These are phyloP conservation scores for Ophiocordyceps australis DNA, from an alignment of 2,329 filamentous ascomycete genomes.

Conservation along the genomic window DNA sequence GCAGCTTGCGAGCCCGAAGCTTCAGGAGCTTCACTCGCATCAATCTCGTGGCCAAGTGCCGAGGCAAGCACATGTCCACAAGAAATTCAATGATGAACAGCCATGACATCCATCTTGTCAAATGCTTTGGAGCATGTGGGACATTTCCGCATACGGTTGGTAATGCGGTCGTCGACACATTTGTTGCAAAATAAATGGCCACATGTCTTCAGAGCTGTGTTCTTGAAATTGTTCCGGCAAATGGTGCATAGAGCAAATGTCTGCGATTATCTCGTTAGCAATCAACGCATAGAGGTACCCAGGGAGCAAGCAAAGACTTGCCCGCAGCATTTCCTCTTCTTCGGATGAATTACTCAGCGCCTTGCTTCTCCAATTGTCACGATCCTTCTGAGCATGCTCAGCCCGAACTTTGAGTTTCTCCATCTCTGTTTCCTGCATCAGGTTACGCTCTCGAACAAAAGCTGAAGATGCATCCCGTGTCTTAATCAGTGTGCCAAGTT, in stretches of 20 bases:
- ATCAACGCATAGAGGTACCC: background rate
- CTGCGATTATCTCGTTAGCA: conserved; percentile 6
- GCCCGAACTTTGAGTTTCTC: conserved; percentile 65
- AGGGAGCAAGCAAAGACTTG: too few relatives aligned
- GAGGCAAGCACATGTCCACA: background rate
- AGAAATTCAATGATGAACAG: conserved; percentile 29
- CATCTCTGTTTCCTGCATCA: conserved; percentile 52
- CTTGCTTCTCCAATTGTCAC: conserved; percentile 75
- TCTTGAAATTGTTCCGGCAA: conserved; percentile 85
- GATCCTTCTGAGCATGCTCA: conserved; percentile 62
- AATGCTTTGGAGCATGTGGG: conserved; percentile 88
- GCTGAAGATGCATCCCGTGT: conserved; percentile 50
- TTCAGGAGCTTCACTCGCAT: too few relatives aligned
- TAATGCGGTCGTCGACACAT: conserved; percentile 78
- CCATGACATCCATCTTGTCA: conserved; percentile 79
- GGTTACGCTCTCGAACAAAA: conserved; percentile 34
- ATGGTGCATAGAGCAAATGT: conserved; percentile 57
- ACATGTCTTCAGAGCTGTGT: conserved; percentile 83
- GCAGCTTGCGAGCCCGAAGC: too few relatives aligned
- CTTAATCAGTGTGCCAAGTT: conserved; percentile 57
- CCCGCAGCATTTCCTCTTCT: conserved; percentile 71
- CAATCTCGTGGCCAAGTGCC: background rate
- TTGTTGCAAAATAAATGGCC: conserved; percentile 86
- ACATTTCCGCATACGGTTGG: conserved; percentile 84
- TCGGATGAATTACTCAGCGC: conserved; percentile 63